Percentiles rank a stretch among this genome's conserved stretches.
phyloP scores from a whole-genome alignment of 805 yeast species.

The Clavispora carvajalis region DNA sequence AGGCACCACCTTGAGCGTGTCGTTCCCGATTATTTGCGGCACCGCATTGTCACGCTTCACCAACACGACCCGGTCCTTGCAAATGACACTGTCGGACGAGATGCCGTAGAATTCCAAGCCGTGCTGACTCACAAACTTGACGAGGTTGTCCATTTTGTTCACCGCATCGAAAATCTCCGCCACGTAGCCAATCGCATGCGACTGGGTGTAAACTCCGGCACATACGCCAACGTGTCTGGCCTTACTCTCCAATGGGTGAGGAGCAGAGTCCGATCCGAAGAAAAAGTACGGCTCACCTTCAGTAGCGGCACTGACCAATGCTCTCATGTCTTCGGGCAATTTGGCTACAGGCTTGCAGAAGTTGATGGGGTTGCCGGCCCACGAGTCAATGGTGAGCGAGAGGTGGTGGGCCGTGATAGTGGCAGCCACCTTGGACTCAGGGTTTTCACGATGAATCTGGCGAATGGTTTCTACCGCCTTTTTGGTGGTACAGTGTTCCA shows the following conservation, averaged over 20 bases:
- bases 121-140: slow-evolving; percentile 67
- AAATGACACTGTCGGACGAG: slow-evolving; percentile 32
- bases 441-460: slow-evolving; percentile 35
- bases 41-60: slow-evolving; percentile 50
- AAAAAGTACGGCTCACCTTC: slow-evolving; percentile 90
- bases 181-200: slow-evolving; percentile 71
- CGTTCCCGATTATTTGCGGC: slow-evolving; percentile 52
- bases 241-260: slow-evolving; percentile 83
- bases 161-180: slow-evolving; percentile 78
- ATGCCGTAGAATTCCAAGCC: slow-evolving; percentile 70
- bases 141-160: slow-evolving; percentile 60
- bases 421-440: slow-evolving; percentile 66
- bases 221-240: slow-evolving; percentile 77
- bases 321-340: slow-evolving; percentile 75
- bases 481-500: slow-evolving; percentile 92
- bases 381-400: slow-evolving; percentile 79
- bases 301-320: slow-evolving; percentile 81
- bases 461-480: slow-evolving; percentile 79
- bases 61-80: slow-evolving; percentile 47
- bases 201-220: slow-evolving; percentile 97
- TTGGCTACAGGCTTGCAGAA: slow-evolving; percentile 98
- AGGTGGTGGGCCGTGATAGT: slow-evolving; percentile 96
- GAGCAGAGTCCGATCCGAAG: slow-evolving; percentile 98
- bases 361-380: slow-evolving; percentile 95
- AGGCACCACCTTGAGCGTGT: slow-evolving; percentile 59